A percentile compares a stretch with the other conserved stretches of the same genome.
Conservation (phyloP, 2,329 filamentous ascomycete genomes). For the Chlorencoelia australis region DNA sequence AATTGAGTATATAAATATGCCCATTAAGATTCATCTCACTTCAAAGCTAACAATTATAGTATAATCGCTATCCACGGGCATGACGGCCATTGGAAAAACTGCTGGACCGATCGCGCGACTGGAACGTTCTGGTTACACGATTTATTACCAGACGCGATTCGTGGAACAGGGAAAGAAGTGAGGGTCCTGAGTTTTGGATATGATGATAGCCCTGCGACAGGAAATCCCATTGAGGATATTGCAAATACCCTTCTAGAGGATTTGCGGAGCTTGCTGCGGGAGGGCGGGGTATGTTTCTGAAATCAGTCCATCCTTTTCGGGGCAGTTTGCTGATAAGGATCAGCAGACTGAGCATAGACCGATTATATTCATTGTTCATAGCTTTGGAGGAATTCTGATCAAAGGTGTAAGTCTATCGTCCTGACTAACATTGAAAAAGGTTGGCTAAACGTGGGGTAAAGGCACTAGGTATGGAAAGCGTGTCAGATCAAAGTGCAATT, state of each 20-base stretch:
- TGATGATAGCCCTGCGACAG: neutral
- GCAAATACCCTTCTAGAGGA: neutral
- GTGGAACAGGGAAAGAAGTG: neutral
- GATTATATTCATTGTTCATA: slow-evolving; percentile 3
- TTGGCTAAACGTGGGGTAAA: too few relatives aligned
- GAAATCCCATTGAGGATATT: neutral
- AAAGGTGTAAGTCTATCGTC: neutral
- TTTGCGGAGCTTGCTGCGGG: neutral
- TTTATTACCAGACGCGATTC: slow-evolving; percentile 1
- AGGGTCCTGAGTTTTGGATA: slow-evolving; percentile 4
- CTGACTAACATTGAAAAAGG: neutral
- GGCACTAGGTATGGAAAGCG: too few relatives aligned
- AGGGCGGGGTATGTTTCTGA: neutral
- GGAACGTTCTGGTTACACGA: slow-evolving; percentile 3
- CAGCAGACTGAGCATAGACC: neutral
- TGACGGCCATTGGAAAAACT: slow-evolving; percentile 1
- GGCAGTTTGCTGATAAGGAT: neutral
- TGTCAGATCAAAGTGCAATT: too few relatives aligned
- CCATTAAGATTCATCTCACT: neutral
- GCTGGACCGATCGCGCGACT: slow-evolving; percentile 1
- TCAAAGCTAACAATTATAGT: neutral
- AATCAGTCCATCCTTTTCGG: neutral
- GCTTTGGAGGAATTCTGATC: slow-evolving; percentile 4
- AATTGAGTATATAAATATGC: neutral
- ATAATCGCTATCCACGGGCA: slow-evolving; percentile 6